Base-by-base conservation (phyloP, 2,329 filamentous ascomycete genomes). In the Colletotrichum tabaci region DNA sequence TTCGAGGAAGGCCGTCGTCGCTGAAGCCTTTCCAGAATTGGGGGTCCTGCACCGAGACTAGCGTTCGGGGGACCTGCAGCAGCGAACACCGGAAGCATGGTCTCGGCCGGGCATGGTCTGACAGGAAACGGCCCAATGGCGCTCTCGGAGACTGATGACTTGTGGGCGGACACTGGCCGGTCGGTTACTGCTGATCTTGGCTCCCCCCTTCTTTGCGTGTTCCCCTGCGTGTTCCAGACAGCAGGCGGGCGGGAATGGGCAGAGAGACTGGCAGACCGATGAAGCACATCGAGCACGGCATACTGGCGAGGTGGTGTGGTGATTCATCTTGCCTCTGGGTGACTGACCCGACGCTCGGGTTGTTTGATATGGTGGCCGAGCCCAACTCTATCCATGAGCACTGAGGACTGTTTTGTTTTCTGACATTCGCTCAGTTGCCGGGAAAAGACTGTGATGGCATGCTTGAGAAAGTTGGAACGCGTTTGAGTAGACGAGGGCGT, bases 71-170 rank as follows among this genome's bases (percentile, higher is more conserved):
- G 21, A 64, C 66, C 60, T 68, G 66, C 60, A 68, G 66, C 60
- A 68, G 66, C 50, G 49, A 23, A n/a, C 35, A 30, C 21, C 60
- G 66, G 66, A 52, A 58, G 49, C 64, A 57, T 64, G 50, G 38
- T 60, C 57, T 13, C 44, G 44, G 66, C 44, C 52, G 66, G 60
- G 10, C 52, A 68, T 68, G 60, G 52, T 64, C 66, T 68, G 66
- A 68, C 66, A 44, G 60, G 40, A 56, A 58, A 38, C 60, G 35
- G 30, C 23, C 66, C 60, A 64, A 68, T 58, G 61, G 30, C 44
- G 23, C 42, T 16, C 30, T 13, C 10, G 21, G 6, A 23, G 40
- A 16, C 40, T 6, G 40, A 26, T 30, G 30, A 30, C 30, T 26
- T 26, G 26, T 26, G 26, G 26, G 26, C 26, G 26, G 26, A 4